Evolutionary conservation across 495 filamentous ascomycete genomes (phyloP).

Genomic region (Neurospora intermedia): DNA sequence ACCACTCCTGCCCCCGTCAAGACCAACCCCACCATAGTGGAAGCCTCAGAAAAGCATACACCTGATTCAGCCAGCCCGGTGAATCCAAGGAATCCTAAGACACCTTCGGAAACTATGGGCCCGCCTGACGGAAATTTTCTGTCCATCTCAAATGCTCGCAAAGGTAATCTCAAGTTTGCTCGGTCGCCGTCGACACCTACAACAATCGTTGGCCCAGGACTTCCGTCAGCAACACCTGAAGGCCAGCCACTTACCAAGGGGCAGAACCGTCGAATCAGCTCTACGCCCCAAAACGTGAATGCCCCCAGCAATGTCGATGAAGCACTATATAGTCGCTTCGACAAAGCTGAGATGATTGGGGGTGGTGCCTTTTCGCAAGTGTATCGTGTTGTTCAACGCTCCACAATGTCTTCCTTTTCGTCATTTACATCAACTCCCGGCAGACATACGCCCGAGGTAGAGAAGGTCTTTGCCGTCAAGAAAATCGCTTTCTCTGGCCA

Average conservation of each 20-base stretch:
- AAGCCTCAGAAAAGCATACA: constrained; percentile 12
- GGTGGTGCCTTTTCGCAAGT: constrained; percentile 90
- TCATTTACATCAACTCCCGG: constrained; percentile 19
- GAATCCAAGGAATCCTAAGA: constrained; percentile 52
- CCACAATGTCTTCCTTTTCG: constrained; percentile 16
- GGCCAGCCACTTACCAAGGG: background rate
- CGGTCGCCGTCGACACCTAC: constrained; percentile 69
- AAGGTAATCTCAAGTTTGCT: constrained; percentile 21
- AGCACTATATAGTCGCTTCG: constrained; percentile 58
- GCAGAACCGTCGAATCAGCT: constrained; percentile 27
- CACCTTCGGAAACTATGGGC: constrained; percentile 62
- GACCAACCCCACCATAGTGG: constrained; percentile 4
- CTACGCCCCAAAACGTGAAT: constrained; percentile 44
- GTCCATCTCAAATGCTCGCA: constrained; percentile 52
- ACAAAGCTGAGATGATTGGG: constrained; percentile 63
- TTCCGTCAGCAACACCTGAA: background rate
- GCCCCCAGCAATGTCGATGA: constrained; percentile 58
- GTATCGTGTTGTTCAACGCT: constrained; percentile 55
- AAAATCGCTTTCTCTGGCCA: constrained; percentile 71
- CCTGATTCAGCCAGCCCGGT: constrained; percentile 41
- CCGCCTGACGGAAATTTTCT: constrained; percentile 75
- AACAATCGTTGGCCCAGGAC: constrained; percentile 19
- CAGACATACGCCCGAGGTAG: constrained; percentile 26
- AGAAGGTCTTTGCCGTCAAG: constrained; percentile 78
- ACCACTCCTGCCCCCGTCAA: constrained; percentile 9